Conservation (phyloP, 148 eudicot species). For the Rhododendron molle region DNA sequence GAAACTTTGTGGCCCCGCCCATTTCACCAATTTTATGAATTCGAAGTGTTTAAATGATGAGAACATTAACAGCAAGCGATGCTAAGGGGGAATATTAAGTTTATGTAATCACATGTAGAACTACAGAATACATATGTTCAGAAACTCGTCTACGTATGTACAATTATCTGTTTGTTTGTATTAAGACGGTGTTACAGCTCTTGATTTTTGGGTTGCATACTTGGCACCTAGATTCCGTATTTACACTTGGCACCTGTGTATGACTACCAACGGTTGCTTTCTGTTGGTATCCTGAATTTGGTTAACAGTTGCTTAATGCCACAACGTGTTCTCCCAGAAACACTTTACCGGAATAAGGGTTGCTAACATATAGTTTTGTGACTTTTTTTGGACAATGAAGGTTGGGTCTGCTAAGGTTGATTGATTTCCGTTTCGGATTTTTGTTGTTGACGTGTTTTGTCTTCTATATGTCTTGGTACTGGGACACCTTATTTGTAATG, state of each 20-base stretch:
- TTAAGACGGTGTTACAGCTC: background rate
- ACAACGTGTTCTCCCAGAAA: background rate
- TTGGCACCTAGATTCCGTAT: background rate
- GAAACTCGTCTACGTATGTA: background rate
- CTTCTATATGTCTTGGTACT: background rate
- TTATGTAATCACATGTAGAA: background rate
- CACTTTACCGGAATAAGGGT: background rate
- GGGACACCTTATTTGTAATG: background rate
- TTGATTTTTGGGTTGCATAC: background rate
- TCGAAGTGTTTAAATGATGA: background rate
- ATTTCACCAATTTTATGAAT: background rate
- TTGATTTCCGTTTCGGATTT: background rate
- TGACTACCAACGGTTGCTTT: background rate
- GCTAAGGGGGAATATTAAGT: background rate
- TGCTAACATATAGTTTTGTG: background rate
- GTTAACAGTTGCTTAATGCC: background rate
- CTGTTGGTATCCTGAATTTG: background rate
- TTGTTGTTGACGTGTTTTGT: background rate
- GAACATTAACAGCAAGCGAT: background rate
- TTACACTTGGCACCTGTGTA: background rate
- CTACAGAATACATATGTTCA: background rate
- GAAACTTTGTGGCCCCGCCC: background rate
- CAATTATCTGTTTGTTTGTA: background rate
- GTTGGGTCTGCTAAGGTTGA: background rate
- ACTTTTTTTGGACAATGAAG: background rate